Evolutionary conservation across 371 early-diverging fungal genomes (phyloP).

Genomic region (Lichtheimia ramosa): DNA sequence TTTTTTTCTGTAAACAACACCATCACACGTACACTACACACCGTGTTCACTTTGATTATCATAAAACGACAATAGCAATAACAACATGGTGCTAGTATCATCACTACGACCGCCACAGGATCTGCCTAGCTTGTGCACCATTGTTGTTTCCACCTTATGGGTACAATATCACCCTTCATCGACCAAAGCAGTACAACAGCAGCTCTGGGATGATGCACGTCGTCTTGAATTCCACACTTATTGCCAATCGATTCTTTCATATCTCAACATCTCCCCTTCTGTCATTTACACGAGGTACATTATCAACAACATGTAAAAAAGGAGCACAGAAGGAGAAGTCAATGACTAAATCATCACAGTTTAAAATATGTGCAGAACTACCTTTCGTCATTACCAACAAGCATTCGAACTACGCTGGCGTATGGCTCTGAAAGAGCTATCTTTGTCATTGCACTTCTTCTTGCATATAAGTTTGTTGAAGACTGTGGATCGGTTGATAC

Average conservation of each 20-base stretch:
- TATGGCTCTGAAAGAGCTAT: constrained; percentile 26
- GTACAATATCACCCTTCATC: neutral
- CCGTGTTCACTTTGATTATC: neutral
- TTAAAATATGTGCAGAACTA: constrained; percentile 28
- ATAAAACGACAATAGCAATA: neutral
- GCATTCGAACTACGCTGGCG: constrained; percentile 14
- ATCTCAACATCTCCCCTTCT: constrained; percentile 9
- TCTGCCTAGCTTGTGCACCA: constrained; percentile 8
- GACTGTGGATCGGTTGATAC: constrained; percentile 27
- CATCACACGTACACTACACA: neutral
- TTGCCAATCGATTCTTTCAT: constrained; percentile 4
- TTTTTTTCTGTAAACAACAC: neutral
- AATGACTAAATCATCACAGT: constrained; percentile 7
- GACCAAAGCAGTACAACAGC: neutral
- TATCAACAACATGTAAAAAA: no score
- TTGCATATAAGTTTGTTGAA: constrained; percentile 36
- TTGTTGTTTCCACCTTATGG: constrained; percentile 9
- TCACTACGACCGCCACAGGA: constrained; percentile 2
- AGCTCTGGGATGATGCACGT: constrained; percentile 1
- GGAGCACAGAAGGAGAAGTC: neutral
- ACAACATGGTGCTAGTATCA: constrained; percentile 1
- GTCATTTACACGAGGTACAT: constrained; percentile 30
- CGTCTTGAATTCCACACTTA: constrained; percentile 5
- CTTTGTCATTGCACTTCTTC: constrained; percentile 27
- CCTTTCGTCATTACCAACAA: constrained; percentile 1